Percentiles rank a stretch among this genome's conserved stretches.
Conservation (phyloP, 164 flowering plant genomes). For the Nelumbo lutea region DNA sequence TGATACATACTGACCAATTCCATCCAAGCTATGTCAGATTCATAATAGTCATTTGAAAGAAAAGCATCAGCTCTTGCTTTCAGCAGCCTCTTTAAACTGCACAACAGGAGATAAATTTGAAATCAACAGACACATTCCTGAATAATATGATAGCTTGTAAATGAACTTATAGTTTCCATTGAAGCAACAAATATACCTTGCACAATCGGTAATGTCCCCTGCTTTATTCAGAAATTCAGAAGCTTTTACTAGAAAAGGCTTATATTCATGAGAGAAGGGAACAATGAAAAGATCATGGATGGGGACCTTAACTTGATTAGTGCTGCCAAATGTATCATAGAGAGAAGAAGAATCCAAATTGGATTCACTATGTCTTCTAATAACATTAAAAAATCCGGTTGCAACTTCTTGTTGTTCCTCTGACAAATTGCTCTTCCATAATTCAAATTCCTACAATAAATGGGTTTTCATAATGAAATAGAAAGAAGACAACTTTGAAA, state of each 20-base stretch:
- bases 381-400: slow-evolving; percentile 69
- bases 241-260: slow-evolving; percentile 48
- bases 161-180: not conserved
- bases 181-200: slow-evolving; percentile 41
- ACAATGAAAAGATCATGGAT: slow-evolving; percentile 48
- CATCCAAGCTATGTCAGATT: slow-evolving; percentile 97
- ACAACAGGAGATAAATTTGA: slow-evolving; percentile 9
- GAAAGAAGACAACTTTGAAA: not conserved
- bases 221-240: slow-evolving; percentile 82
- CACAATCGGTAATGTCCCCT: slow-evolving; percentile 60
- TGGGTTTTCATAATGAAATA: not conserved
- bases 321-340: slow-evolving; percentile 8
- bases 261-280: slow-evolving; percentile 70
- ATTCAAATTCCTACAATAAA: slow-evolving; percentile 66
- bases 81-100: slow-evolving; percentile 81
- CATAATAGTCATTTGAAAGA: slow-evolving; percentile 89
- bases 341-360: slow-evolving; percentile 27
- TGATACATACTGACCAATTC: slow-evolving; percentile 61
- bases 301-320: slow-evolving; percentile 15
- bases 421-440: slow-evolving; percentile 61
- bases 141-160: not conserved
- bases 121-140: not conserved
- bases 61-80: slow-evolving; percentile 85
- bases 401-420: slow-evolving; percentile 56
- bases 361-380: slow-evolving; percentile 61